These are phyloP conservation scores for Oryza longistaminata DNA, from an alignment of 176 grass and related monocot genomes.

Conservation along the genomic window DNA sequence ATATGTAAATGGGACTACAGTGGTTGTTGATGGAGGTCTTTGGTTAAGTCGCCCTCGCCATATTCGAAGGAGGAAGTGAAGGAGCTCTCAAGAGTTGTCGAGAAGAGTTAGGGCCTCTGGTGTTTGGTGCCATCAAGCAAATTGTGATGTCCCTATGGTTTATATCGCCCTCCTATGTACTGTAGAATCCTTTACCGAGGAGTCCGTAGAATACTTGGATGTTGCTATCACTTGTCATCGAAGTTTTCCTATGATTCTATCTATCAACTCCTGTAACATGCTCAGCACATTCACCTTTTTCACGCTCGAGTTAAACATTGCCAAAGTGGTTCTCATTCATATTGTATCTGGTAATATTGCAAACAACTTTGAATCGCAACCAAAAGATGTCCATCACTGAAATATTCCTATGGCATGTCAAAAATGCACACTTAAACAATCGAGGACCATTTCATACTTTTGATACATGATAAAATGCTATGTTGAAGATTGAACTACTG, in stretches of 20 bases:
- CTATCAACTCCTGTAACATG: slow-evolving; percentile 20
- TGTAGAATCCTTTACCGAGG: background rate
- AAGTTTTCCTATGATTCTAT: background rate
- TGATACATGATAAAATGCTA: background rate
- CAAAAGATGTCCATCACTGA: background rate
- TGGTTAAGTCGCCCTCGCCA: slow-evolving; percentile 77
- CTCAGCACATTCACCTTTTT: background rate
- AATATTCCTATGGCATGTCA: slow-evolving; percentile 1
- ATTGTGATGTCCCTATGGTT: slow-evolving; percentile 48
- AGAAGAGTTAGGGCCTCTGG: slow-evolving; percentile 63
- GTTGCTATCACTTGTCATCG: background rate
- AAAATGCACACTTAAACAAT: background rate
- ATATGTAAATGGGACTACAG: slow-evolving; percentile 80
- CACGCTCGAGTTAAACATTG: background rate
- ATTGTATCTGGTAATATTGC: background rate
- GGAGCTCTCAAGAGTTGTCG: slow-evolving; percentile 59
- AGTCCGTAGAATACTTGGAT: slow-evolving; percentile 1
- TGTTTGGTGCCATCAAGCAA: slow-evolving; percentile 70
- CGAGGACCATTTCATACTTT: background rate
- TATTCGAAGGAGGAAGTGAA: slow-evolving; percentile 82
- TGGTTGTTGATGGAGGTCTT: slow-evolving; percentile 87
- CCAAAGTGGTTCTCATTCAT: background rate
- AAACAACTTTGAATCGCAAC: background rate
- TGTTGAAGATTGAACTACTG: background rate
- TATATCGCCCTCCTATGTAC: background rate